These are phyloP conservation scores for Austroboletus rostrupii DNA, from an alignment of 1,284 basidiomycete species.

Conservation along the genomic window DNA sequence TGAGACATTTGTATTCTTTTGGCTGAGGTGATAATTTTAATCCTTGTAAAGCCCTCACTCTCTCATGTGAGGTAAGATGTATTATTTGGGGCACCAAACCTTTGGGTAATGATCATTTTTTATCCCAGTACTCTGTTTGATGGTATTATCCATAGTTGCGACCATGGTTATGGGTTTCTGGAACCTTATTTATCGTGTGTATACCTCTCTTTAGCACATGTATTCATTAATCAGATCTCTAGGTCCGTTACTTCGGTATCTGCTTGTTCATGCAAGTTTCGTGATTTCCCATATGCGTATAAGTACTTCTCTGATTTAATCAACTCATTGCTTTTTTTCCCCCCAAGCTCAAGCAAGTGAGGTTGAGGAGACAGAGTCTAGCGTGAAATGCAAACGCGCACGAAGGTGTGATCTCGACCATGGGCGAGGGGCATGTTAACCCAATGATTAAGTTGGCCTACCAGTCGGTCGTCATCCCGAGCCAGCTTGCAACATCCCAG, in stretches of 20 bases:
- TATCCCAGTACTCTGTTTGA: no score
- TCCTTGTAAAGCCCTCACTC: no score
- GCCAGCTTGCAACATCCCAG: no score
- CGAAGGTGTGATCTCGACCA: constrained; percentile 70
- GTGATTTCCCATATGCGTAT: no score
- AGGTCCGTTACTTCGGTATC: not conserved
- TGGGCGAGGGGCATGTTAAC: constrained; percentile 76
- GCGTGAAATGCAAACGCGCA: constrained; percentile 82
- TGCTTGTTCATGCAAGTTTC: no score
- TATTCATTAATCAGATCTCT: not conserved
- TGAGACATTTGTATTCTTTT: no score
- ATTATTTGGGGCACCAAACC: no score
- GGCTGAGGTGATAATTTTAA: no score
- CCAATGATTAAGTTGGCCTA: constrained; percentile 75
- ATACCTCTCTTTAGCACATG: not conserved
- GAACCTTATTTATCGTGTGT: not conserved
- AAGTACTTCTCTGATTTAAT: no score
- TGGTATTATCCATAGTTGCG: not conserved
- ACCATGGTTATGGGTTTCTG: not conserved
- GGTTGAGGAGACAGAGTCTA: constrained; percentile 67
- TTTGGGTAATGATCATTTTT: no score
- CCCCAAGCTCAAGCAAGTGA: constrained; percentile 71
- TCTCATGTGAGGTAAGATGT: no score
- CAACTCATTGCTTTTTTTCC: no score
- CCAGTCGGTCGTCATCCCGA: constrained; percentile 83